Evolutionary conservation across 2,329 filamentous ascomycete genomes (phyloP).

Genomic region (Diaporthe velutina): DNA sequence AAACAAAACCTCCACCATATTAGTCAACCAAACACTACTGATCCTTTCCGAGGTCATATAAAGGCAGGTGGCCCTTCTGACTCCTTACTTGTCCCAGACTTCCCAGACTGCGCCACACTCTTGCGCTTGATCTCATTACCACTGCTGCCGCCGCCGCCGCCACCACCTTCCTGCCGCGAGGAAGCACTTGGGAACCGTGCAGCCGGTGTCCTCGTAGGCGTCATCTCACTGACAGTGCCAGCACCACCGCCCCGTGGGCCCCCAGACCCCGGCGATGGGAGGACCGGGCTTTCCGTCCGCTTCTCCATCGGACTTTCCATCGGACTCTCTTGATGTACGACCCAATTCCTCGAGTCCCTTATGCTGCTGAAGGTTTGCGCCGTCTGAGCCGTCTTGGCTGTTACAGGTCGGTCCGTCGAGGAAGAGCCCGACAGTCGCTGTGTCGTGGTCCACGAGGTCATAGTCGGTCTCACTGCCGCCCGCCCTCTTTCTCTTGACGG

Average conservation of each 20-base stretch:
- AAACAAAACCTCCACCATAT: background rate
- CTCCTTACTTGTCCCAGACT: slow-evolving; percentile 1
- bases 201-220: background rate
- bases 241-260: background rate
- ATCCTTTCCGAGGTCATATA: slow-evolving; percentile 1
- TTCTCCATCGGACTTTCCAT: slow-evolving; percentile 25
- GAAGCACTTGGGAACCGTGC: background rate
- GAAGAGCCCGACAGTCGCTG: background rate
- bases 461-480: slow-evolving; percentile 25
- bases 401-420: slow-evolving; percentile 18
- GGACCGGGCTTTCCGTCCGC: slow-evolving; percentile 5
- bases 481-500: slow-evolving; percentile 47
- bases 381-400: slow-evolving; percentile 28
- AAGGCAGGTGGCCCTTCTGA: slow-evolving; percentile 29
- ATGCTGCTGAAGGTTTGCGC: background rate
- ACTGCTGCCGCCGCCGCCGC: background rate
- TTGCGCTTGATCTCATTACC: slow-evolving; percentile 15
- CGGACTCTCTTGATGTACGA: slow-evolving; percentile 9
- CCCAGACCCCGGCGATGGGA: slow-evolving; percentile 4
- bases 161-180: background rate
- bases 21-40: background rate
- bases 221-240: background rate
- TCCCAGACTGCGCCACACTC: slow-evolving; percentile 5
- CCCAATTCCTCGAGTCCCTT: slow-evolving; percentile 20
- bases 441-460: slow-evolving; percentile 41